These are phyloP conservation scores for Uromyces viciae-fabae DNA, from an alignment of 1,284 basidiomycete species.

Conservation along the genomic window DNA sequence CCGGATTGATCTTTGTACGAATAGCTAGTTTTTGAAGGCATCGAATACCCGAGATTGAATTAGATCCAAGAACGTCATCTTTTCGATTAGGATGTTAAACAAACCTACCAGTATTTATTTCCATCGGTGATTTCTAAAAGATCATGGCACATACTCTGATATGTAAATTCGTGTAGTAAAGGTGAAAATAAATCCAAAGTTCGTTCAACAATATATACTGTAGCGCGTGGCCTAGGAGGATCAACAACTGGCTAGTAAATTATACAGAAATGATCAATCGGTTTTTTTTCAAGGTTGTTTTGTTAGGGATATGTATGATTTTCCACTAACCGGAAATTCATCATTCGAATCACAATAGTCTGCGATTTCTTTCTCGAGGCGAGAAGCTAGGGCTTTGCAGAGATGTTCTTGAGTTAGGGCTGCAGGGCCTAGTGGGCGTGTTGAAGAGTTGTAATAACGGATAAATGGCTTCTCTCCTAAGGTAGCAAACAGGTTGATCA, in stretches of 20 bases:
- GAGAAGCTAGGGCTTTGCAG: slow-evolving; percentile 72
- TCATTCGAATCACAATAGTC: slow-evolving; percentile 77
- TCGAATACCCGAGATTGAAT: not conserved
- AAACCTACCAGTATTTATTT: slow-evolving; percentile 71
- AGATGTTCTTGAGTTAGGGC: slow-evolving; percentile 64
- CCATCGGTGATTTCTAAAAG: slow-evolving; percentile 83
- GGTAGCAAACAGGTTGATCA: slow-evolving; percentile 83
- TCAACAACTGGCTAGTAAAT: slow-evolving; percentile 56
- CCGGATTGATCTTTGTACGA: slow-evolving; percentile 40
- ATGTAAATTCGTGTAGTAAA: slow-evolving; percentile 94
- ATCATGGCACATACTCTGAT: slow-evolving; percentile 98
- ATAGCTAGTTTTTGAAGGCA: not conserved
- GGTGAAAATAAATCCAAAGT: slow-evolving; percentile 89
- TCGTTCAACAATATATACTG: slow-evolving; percentile 88
- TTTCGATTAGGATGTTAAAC: not conserved
- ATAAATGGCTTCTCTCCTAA: slow-evolving; percentile 91
- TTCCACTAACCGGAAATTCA: slow-evolving; percentile 72
- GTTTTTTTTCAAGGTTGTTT: not conserved
- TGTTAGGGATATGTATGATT: too few species aligned
- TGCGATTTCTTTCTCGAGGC: slow-evolving; percentile 75
- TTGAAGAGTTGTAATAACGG: slow-evolving; percentile 78
- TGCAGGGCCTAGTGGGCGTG: slow-evolving; percentile 74
- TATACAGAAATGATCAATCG: not conserved
- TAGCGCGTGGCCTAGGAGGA: slow-evolving; percentile 67
- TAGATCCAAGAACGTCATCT: not conserved